Evolutionary conservation across 192 early-diverging fungal species (phyloP).

Genomic region (Rhizophagus prolifer): DNA sequence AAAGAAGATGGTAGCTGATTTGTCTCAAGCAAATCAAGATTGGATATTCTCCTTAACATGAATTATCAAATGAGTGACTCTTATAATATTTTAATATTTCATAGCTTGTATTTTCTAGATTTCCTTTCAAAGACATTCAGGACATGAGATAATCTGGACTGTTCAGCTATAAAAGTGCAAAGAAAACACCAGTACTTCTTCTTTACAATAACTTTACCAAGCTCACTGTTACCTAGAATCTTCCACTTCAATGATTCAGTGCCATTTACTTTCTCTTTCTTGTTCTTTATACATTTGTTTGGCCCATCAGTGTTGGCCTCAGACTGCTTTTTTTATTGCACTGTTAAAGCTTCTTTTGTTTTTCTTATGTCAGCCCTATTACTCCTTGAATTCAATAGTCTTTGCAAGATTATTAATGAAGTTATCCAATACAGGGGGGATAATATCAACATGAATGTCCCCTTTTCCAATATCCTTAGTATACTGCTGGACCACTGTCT

Average conservation of each 20-base stretch:
- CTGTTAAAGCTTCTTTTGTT: no score
- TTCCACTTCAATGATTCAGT: constrained; percentile 1
- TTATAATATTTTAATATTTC: no score
- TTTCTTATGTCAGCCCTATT: no score
- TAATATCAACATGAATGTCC: constrained; percentile 30
- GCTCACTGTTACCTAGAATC: not conserved
- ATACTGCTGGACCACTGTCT: constrained; percentile 9
- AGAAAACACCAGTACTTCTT: constrained; percentile 23
- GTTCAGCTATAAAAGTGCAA: constrained; percentile 17
- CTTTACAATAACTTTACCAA: constrained; percentile 24
- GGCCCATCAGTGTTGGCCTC: no score
- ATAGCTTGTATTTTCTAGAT: constrained; percentile 22
- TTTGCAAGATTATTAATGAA: constrained; percentile 26
- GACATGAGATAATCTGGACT: constrained; percentile 11
- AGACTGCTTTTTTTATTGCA: no score
- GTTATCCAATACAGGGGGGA: constrained; percentile 16
- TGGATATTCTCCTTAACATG: no score
- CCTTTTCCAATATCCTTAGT: constrained; percentile 25
- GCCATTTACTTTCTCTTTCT: no score
- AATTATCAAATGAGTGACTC: no score
- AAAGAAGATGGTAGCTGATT: no score
- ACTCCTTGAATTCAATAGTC: constrained; percentile 18
- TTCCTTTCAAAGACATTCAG: constrained; percentile 7
- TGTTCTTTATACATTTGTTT: no score
- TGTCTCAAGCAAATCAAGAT: no score